A percentile compares a stretch with the other conserved stretches of the same genome.
phyloP scores from a whole-genome alignment of 805 yeast genomes.

The Wickerhamiella slavikovae region DNA sequence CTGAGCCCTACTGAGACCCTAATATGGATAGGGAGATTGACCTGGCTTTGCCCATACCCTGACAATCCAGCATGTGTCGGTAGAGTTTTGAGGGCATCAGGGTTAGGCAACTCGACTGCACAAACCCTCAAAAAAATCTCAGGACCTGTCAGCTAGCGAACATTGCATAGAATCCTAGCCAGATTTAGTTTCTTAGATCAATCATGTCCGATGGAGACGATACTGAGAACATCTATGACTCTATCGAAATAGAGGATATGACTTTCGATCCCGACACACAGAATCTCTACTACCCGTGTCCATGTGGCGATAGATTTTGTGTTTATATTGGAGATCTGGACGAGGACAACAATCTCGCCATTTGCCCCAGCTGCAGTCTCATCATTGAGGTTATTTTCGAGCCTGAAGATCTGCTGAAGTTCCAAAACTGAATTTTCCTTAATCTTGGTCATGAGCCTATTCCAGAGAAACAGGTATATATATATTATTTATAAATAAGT shows the following conservation, averaged over 20 bases:
- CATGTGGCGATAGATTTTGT: constrained; percentile 92
- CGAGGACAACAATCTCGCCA: constrained; percentile 72
- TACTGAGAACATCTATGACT: constrained; percentile 46
- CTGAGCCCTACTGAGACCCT: constrained; percentile 6
- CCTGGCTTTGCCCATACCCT: no score
- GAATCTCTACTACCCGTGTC: constrained; percentile 86
- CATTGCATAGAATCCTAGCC: no score
- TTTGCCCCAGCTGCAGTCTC: constrained; percentile 88
- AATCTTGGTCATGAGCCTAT: neutral
- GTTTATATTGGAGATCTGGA: constrained; percentile 62
- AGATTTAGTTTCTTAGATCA: no score
- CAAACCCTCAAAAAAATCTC: no score
- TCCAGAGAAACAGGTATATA: neutral
- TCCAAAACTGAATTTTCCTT: constrained; percentile 1
- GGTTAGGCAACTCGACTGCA: no score
- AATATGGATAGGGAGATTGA: no score
- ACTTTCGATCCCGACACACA: constrained; percentile 68
- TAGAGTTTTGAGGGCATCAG: no score
- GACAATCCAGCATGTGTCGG: no score
- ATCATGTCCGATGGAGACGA: no score
- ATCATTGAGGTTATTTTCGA: constrained; percentile 88
- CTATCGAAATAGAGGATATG: constrained; percentile 93
- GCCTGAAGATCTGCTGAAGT: constrained; percentile 19
- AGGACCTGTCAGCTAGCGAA: no score
- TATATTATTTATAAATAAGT: neutral